These are phyloP conservation scores for Coemansia sp. DNA, from an alignment of 192 early-diverging fungal genomes.

Conservation along the genomic window DNA sequence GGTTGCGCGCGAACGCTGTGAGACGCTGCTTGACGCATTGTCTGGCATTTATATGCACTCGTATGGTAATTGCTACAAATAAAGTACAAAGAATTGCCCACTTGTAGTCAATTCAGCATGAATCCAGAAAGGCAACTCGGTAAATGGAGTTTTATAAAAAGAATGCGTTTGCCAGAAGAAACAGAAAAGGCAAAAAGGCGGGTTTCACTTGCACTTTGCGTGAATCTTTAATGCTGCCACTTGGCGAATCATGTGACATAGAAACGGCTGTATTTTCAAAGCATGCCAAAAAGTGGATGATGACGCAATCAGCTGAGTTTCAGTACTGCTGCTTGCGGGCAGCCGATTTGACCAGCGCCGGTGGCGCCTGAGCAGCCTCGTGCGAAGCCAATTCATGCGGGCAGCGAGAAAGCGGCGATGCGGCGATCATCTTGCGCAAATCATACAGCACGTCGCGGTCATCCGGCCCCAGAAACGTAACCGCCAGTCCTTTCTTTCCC, in stretches of 20 bases:
- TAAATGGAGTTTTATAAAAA: conserved; percentile 2
- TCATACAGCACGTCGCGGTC: conserved; percentile 91
- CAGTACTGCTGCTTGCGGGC: conserved; percentile 10
- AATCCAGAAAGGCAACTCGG: conserved; percentile 10
- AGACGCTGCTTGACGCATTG: conserved; percentile 24
- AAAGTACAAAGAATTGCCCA: conserved; percentile 1
- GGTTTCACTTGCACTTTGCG: background rate
- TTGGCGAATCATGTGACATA: too few species aligned
- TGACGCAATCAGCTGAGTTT: background rate
- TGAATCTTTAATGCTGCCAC: too few species aligned
- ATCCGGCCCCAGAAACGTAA: conserved; percentile 77
- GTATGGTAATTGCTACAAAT: background rate
- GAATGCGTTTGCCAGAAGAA: background rate
- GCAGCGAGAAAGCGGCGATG: conserved; percentile 72
- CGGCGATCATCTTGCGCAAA: conserved; percentile 66
- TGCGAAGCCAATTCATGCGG: conserved; percentile 86
- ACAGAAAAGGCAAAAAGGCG: background rate
- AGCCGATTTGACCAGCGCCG: conserved; percentile 28
- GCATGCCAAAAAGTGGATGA: too few species aligned
- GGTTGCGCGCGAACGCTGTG: conserved; percentile 46
- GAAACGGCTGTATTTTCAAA: too few species aligned
- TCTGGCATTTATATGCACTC: conserved; percentile 31
- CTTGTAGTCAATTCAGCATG: conserved; percentile 1
- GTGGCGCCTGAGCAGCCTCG: conserved; percentile 78
- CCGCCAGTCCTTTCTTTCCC: conserved; percentile 84